Evolutionary conservation across 768 basidiomycete genomes (phyloP), one percentile per base, ranked within the genome.

Genomic region (Coprinellus aureogranulatus): DNA sequence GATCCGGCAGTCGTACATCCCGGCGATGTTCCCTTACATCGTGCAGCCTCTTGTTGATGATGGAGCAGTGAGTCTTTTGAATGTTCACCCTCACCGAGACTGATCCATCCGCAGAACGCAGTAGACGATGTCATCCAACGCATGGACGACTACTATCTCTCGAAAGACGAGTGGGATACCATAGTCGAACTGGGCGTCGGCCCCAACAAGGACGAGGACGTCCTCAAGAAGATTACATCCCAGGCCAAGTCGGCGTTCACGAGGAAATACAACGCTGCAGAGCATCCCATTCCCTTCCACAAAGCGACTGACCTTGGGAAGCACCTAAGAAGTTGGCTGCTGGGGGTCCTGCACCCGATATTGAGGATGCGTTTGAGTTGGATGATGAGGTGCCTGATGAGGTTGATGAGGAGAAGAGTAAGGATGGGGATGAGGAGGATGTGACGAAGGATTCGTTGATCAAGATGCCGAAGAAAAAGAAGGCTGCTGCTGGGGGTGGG

Each of bases 121-220:
- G 82, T 98, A 4, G 87, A 89, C 1, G 86, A 89, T 9, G 85
- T 94, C 34, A 97, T 99, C 56, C 79, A 83, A 25, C 75, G 76
- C 5, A 96, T 99, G 94, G 97, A 98, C 69, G 88, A 90, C 47
- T 99, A 99, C 69, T 98, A 85, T 71, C 72, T 99, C 30, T 87
- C 87, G 2, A 91, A 89, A 61, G 97, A 98, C 27, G 96, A 98
- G 66, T 98, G 95, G 96, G 97, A 99, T 65, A 88, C 93, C 10
- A 79, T 98, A 53, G 83, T 98, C 53, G 96, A 98, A 68, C 81
- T 99, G 9, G 97, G 96, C 0, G 82, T 99, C 8, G 97, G 85
- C 57, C 80, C 88, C 5, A 81, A 86, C 66, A 84, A 82, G 57
- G 91, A 92, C 49, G 90, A 89, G 0, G 5, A 74, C 1, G 81